Conservation (phyloP, 2,329 filamentous ascomycete species). For the Colletotrichum truncatum region DNA sequence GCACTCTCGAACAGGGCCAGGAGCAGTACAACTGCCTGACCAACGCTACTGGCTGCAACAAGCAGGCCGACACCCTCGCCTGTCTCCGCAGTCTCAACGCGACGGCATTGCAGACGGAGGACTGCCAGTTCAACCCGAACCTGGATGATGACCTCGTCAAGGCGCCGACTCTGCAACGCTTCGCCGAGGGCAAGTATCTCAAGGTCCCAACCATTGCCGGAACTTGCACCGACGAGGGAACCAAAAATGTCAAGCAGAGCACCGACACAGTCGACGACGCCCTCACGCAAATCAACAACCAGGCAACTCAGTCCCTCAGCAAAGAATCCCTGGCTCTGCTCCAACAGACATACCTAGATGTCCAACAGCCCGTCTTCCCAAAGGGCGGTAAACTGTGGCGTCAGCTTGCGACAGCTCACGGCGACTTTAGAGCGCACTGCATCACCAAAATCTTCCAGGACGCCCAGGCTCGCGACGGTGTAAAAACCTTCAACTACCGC, state of each 20-base stretch:
- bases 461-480: constrained; percentile 40
- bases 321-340: constrained; percentile 41
- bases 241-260: constrained; percentile 40
- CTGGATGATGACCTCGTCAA: constrained; percentile 62
- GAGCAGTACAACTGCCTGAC: constrained; percentile 61
- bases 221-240: constrained; percentile 49
- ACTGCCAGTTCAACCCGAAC: constrained; percentile 45
- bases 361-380: constrained; percentile 42
- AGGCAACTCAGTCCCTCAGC: constrained; percentile 44
- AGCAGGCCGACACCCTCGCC: constrained; percentile 49
- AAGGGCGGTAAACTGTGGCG: constrained; percentile 46
- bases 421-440: constrained; percentile 47
- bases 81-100: constrained; percentile 48
- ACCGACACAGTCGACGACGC: constrained; percentile 43
- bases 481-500: constrained; percentile 71
- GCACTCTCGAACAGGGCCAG: constrained; percentile 45
- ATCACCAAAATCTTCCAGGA: constrained; percentile 42
- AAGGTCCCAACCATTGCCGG: constrained; percentile 61
- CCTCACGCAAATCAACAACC: constrained; percentile 44
- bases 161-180: constrained; percentile 59
- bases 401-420: constrained; percentile 45
- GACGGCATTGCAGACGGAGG: constrained; percentile 32
- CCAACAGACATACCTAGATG: constrained; percentile 45
- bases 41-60: constrained; percentile 49
- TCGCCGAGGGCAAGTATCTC: constrained; percentile 59